A percentile compares a stretch with the other conserved stretches of the same genome.
These are phyloP conservation scores for Mycogone perniciosa DNA, from an alignment of 2,329 filamentous ascomycete genomes.

Conservation along the genomic window DNA sequence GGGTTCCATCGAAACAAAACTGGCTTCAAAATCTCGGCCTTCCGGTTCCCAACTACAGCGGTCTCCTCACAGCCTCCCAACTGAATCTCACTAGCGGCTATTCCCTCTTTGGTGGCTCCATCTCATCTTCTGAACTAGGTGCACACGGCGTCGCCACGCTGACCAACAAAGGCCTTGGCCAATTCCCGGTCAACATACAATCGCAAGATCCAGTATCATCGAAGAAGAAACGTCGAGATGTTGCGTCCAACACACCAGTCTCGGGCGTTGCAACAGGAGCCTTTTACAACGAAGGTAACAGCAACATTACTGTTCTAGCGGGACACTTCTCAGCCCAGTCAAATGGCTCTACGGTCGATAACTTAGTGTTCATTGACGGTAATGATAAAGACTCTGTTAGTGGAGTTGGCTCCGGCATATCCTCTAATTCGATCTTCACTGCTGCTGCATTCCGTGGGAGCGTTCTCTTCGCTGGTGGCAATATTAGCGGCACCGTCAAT, in stretches of 20 bases:
- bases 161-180: conserved; percentile 44
- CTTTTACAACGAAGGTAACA: conserved; percentile 63
- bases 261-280: conserved; percentile 70
- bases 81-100: conserved; percentile 57
- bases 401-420: conserved; percentile 62
- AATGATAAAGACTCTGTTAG: conserved; percentile 59
- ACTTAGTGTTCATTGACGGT: conserved; percentile 76
- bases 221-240: conserved; percentile 42
- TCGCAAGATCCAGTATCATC: conserved; percentile 23
- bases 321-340: conserved; percentile 75
- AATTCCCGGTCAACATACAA: conserved; percentile 52
- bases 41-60: conserved; percentile 59
- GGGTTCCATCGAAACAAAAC: conserved; percentile 78
- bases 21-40: conserved; percentile 79
- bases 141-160: conserved; percentile 69
- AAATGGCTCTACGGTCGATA: conserved; percentile 67
- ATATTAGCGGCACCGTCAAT: conserved; percentile 63
- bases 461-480: conserved; percentile 76
- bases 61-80: conserved; percentile 62
- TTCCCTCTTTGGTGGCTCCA: conserved; percentile 74
- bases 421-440: conserved; percentile 66
- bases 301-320: conserved; percentile 81
- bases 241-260: conserved; percentile 34
- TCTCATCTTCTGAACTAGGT: conserved; percentile 68
- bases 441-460: conserved; percentile 62